Percentiles rank a stretch among this genome's conserved stretches.
phyloP scores from a whole-genome alignment of 805 yeast species.

The Lipomyces sp. region DNA sequence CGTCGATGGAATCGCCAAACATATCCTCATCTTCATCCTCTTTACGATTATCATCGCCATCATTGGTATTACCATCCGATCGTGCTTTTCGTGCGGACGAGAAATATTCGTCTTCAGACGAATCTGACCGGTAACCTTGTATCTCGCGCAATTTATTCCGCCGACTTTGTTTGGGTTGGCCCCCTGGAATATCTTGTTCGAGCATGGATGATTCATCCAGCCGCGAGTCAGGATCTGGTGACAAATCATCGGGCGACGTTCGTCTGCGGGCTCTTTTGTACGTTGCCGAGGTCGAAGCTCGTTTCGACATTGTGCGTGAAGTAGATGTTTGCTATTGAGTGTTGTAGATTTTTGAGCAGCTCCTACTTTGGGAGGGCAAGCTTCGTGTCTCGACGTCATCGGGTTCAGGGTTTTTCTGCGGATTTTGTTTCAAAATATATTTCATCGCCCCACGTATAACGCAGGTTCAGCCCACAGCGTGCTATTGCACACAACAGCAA shows the following conservation, averaged over 20 bases:
- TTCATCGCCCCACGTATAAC: no score
- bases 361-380: neutral
- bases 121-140: slow-evolving; percentile 37
- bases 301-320: neutral
- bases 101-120: slow-evolving; percentile 36
- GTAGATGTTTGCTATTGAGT: no score
- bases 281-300: slow-evolving; percentile 4
- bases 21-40: slow-evolving; percentile 46
- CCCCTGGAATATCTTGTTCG: slow-evolving; percentile 33
- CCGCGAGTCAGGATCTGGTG: neutral
- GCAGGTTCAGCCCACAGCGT: no score
- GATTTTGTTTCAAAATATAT: no score
- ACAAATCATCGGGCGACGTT: neutral
- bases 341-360: no score
- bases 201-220: slow-evolving; percentile 21
- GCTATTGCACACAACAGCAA: slow-evolving; percentile 4
- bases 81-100: slow-evolving; percentile 21
- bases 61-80: slow-evolving; percentile 4
- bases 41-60: slow-evolving; percentile 25
- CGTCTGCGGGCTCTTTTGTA: slow-evolving; percentile 7
- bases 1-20: slow-evolving; percentile 24
- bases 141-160: slow-evolving; percentile 26
- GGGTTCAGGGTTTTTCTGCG: no score
- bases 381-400: neutral
- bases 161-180: slow-evolving; percentile 19